phyloP scores from a whole-genome alignment of 2,329 filamentous ascomycete genomes.

The Escovopsis weberi region DNA sequence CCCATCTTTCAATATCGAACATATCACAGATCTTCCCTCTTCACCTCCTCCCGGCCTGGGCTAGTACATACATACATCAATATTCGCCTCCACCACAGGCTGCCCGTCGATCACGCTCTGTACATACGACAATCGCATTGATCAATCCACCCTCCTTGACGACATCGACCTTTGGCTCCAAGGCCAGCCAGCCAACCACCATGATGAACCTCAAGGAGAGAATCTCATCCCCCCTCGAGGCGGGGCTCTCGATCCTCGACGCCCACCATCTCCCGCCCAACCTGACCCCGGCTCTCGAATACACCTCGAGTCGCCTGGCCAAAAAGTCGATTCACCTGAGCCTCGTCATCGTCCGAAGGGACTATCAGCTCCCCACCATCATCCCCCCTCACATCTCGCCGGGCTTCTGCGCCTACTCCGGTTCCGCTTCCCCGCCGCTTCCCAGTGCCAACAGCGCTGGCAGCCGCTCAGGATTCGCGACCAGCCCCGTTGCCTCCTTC shows the following conservation, averaged over 20 bases:
- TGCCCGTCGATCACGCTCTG: too few species aligned
- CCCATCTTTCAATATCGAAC: too few species aligned
- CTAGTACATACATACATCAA: too few species aligned
- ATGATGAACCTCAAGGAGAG: slow-evolving; percentile 36
- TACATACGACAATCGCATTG: too few species aligned
- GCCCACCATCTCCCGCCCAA: slow-evolving; percentile 41
- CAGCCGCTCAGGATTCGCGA: slow-evolving; percentile 18
- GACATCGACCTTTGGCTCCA: too few species aligned
- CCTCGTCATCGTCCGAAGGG: slow-evolving; percentile 40
- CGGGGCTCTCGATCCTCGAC: slow-evolving; percentile 44
- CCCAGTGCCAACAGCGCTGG: slow-evolving; percentile 7
- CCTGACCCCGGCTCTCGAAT: slow-evolving; percentile 41
- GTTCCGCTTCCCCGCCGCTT: slow-evolving; percentile 14
- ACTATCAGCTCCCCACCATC: slow-evolving; percentile 37
- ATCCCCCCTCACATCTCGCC: slow-evolving; percentile 10
- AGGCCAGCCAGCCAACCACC: not conserved
- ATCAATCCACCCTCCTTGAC: not conserved
- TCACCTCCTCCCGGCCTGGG: too few species aligned
- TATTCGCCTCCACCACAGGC: too few species aligned
- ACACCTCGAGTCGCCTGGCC: slow-evolving; percentile 40
- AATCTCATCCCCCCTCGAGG: slow-evolving; percentile 50
- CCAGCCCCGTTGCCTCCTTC: slow-evolving; percentile 18
- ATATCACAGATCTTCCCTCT: too few species aligned
- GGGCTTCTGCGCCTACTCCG: slow-evolving; percentile 4
- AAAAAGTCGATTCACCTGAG: slow-evolving; percentile 41